Percentiles rank a stretch among this genome's conserved stretches.
Conservation (phyloP, 116 monocot species). For the Iris pallida region DNA sequence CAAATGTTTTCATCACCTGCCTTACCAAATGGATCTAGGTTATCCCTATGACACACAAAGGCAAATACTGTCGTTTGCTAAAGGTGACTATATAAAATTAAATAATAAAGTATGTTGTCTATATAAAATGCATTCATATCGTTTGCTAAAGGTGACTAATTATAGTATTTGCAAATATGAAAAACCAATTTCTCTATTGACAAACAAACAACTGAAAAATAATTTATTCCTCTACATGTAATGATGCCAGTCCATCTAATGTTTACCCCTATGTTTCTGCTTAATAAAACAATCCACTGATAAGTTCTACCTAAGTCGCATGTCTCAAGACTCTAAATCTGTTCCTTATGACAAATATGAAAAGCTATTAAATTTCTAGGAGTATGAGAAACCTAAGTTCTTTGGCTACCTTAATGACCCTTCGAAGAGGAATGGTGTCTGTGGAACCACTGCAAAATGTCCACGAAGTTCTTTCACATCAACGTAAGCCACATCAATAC, state of each 20-base stretch:
- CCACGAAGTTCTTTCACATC: constrained; percentile 71
- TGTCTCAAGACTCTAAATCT: no score
- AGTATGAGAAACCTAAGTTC: not conserved
- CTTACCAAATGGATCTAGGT: constrained; percentile 77
- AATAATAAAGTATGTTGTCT: not conserved
- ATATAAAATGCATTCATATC: not conserved
- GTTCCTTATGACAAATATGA: no score
- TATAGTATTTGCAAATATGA: not conserved
- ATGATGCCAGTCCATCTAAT: no score
- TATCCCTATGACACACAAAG: constrained; percentile 56
- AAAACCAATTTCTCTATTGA: no score
- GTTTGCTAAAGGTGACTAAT: not conserved
- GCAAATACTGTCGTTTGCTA: no score
- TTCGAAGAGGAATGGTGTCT: constrained; percentile 89
- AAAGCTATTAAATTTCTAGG: no score
- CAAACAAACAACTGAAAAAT: no score
- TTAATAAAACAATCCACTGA: no score
- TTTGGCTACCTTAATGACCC: constrained; percentile 71
- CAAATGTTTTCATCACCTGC: constrained; percentile 60
- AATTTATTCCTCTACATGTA: no score
- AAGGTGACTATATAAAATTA: no score
- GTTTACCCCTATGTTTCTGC: no score
- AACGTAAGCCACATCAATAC: constrained; percentile 59
- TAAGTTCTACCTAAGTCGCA: no score
- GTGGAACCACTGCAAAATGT: constrained; percentile 85